Percentiles rank a stretch among this genome's conserved stretches.
These are phyloP conservation scores for Candida suzukii DNA, from an alignment of 805 yeast species.

Conservation along the genomic window DNA sequence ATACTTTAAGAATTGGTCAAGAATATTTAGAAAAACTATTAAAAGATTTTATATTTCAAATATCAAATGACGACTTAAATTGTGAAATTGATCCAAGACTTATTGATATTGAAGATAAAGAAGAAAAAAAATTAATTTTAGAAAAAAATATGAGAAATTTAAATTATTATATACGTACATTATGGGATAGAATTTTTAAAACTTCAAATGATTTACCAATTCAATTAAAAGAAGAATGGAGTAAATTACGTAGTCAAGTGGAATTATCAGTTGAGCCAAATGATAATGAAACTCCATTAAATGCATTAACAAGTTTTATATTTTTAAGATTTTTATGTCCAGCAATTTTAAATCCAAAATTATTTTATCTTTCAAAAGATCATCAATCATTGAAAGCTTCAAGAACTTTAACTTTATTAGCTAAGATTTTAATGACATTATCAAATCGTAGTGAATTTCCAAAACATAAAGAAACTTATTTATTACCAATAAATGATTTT, in stretches of 20 bases:
- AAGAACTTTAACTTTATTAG: slow-evolving; percentile 72
- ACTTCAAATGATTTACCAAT: slow-evolving; percentile 73
- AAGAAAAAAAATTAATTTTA: slow-evolving; percentile 32
- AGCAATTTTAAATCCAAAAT: slow-evolving; percentile 82
- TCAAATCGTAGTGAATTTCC: slow-evolving; percentile 68
- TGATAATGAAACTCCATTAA: slow-evolving; percentile 44
- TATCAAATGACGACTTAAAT: slow-evolving; percentile 40
- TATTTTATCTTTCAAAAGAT: slow-evolving; percentile 63
- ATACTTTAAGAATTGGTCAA: slow-evolving; percentile 69
- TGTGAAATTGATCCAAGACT: slow-evolving; percentile 80
- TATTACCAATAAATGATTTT: slow-evolving; percentile 64
- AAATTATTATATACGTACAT: slow-evolving; percentile 39
- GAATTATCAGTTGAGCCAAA: slow-evolving; percentile 54
- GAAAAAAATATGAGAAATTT: slow-evolving; percentile 44
- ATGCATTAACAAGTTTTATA: slow-evolving; percentile 76
- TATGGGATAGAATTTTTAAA: slow-evolving; percentile 60
- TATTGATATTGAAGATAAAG: slow-evolving; percentile 25
- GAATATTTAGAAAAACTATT: slow-evolving; percentile 69
- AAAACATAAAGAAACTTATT: slow-evolving; percentile 81
- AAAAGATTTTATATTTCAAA: slow-evolving; percentile 55
- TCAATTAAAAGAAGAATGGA: slow-evolving; percentile 57
- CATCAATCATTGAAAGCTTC: slow-evolving; percentile 70
- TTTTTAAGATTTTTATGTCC: slow-evolving; percentile 87
- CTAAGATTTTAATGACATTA: slow-evolving; percentile 72
- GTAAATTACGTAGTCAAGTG: slow-evolving; percentile 53